Base-by-base conservation (phyloP, 2,329 filamentous ascomycete species). In the Penicillium rolfsii region DNA sequence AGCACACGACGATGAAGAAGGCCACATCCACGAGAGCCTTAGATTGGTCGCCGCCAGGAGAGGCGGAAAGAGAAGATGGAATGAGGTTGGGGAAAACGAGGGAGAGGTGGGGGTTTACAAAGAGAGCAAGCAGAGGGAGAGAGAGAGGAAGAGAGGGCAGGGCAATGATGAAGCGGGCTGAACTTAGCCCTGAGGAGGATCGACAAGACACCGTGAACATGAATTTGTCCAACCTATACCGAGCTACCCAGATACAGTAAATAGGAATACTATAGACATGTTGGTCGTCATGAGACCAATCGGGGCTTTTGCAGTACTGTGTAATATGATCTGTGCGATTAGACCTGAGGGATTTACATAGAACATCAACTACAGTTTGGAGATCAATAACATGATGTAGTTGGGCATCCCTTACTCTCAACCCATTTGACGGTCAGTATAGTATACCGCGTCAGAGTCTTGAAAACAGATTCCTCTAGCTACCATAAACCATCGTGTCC, bases 141-240 rank as follows among this genome's bases (percentile, higher is more conserved):
- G 30, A 33, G 30, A 33, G 30, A 33, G 30, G 9, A 8, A 35
- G 33, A 24, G 33, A 36, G 30, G 30, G n/a, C 9, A 36, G 4
- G 16, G 45, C 28, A 28, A 9, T 48, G 1, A 24, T 33, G n/a
- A 8, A 35, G 50, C 14, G 33, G 28, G 50, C 40, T 33, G 30
- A 52, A 53, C 33, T 53, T 53, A 28, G 50, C 50, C 50, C 48
- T 50, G 48, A 49, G 9, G 46, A 40, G 14, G 50, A 53, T 53
- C 50, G 50, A 48, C 45, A 26, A 24, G 24, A 22, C 43, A 46
- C n/a, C 33, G 19, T 36, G 49, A 16, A n/a, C 14, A 49, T 49
- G 46, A 33, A 49, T 6, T 46, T 9, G 22, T 28, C 24, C 8
- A n/a, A 48, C 45, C 16, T 19, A n/a, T 12, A 43, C 40, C 22